These are phyloP conservation scores for Penicillium silybi DNA, from an alignment of 495 filamentous ascomycete genomes.

Conservation along the genomic window DNA sequence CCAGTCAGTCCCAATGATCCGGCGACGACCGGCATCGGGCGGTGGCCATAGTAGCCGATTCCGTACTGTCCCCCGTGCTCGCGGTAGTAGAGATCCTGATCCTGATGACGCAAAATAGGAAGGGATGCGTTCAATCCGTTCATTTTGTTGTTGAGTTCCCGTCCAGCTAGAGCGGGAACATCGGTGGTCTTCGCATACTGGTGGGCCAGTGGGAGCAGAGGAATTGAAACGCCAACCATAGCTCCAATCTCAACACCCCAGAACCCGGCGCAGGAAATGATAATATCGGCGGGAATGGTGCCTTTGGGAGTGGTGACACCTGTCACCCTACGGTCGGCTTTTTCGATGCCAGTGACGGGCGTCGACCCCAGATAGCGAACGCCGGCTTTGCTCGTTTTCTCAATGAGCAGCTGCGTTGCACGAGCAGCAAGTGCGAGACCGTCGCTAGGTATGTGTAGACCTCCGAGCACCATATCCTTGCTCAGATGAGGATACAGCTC, in stretches of 20 bases:
- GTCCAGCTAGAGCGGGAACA: slow-evolving; percentile 28
- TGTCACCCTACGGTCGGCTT: slow-evolving; percentile 31
- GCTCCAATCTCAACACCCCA: slow-evolving; percentile 52
- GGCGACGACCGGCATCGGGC: slow-evolving; percentile 47
- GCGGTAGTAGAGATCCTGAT: slow-evolving; percentile 51
- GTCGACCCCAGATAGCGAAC: slow-evolving; percentile 44
- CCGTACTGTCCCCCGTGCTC: slow-evolving; percentile 50
- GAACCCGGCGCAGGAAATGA: slow-evolving; percentile 51
- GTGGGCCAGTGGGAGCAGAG: slow-evolving; percentile 48
- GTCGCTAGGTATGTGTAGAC: slow-evolving; percentile 47
- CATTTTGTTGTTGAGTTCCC: slow-evolving; percentile 25
- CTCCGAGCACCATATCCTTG: slow-evolving; percentile 42
- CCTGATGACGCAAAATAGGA: slow-evolving; percentile 49
- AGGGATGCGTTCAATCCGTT: slow-evolving; percentile 40
- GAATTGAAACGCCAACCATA: slow-evolving; percentile 46
- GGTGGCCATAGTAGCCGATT: slow-evolving; percentile 52
- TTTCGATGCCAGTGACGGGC: slow-evolving; percentile 43
- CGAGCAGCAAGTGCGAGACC: slow-evolving; percentile 48
- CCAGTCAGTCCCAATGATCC: slow-evolving; percentile 38
- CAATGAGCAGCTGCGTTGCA: slow-evolving; percentile 46
- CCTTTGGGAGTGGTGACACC: slow-evolving; percentile 40
- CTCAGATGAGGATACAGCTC: slow-evolving; percentile 42
- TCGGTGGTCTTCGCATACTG: slow-evolving; percentile 50
- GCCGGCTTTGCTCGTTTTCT: slow-evolving; percentile 42
- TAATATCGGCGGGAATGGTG: slow-evolving; percentile 42